These are phyloP conservation scores for Raffaelea albimanens DNA, from an alignment of 2,329 filamentous ascomycete species.

Conservation along the genomic window DNA sequence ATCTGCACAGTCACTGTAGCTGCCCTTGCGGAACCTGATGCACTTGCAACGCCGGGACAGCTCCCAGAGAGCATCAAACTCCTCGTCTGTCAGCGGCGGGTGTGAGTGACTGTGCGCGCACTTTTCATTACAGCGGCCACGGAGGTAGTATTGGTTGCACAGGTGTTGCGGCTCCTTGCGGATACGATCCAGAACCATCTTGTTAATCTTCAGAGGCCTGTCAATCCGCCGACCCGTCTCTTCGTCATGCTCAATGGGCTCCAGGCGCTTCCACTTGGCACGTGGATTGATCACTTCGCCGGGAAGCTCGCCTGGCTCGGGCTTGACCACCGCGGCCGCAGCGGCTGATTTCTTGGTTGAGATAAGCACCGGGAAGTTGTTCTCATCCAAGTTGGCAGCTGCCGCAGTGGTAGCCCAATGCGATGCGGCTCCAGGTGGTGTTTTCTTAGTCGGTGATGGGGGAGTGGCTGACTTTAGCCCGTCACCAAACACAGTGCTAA, in stretches of 20 bases:
- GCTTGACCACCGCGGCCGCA: no score
- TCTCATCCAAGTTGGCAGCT: no score
- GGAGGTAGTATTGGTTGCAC: background rate
- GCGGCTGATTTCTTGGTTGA: no score
- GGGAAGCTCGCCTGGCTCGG: no score
- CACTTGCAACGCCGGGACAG: background rate
- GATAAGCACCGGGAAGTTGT: no score
- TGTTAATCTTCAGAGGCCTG: background rate
- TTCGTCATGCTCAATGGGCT: background rate
- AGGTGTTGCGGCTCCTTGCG: no score
- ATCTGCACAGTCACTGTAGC: no score
- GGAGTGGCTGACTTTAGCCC: background rate
- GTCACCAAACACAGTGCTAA: background rate
- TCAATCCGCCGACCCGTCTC: background rate
- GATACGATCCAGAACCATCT: background rate
- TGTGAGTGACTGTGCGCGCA: background rate
- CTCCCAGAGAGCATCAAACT: background rate
- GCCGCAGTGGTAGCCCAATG: no score
- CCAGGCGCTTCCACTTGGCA: background rate
- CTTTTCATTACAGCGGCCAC: background rate
- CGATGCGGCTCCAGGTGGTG: no score
- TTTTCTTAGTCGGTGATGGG: no score
- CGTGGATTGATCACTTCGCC: no score
- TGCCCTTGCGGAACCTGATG: background rate
- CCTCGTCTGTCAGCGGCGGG: background rate